phyloP scores from a whole-genome alignment of 2,329 filamentous ascomycete genomes.

The Aspergillus nomiae region DNA sequence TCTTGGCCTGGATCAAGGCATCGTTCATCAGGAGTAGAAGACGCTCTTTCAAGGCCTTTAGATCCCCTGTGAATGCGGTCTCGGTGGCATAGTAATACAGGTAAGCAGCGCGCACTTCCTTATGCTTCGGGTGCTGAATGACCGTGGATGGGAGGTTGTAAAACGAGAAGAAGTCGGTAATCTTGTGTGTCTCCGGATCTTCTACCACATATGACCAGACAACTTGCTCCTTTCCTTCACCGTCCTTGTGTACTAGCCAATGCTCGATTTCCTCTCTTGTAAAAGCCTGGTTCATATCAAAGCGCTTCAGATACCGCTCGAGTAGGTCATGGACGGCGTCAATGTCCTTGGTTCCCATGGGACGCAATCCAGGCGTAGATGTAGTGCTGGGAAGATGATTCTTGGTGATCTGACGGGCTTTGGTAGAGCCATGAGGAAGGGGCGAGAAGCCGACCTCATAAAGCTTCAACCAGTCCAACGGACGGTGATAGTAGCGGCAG shows the following conservation, averaged over 20 bases:
- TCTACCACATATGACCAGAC: conserved; percentile 94
- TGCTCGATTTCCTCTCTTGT: conserved; percentile 79
- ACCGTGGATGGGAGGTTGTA: conserved; percentile 93
- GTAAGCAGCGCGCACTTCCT: conserved; percentile 84
- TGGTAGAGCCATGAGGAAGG: conserved; percentile 79
- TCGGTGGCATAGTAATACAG: conserved; percentile 96
- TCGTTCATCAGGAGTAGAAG: conserved; percentile 82
- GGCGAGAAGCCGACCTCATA: conserved; percentile 94
- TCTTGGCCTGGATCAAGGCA: conserved; percentile 83
- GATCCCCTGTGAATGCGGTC: conserved; percentile 62
- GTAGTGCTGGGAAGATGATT: conserved; percentile 79
- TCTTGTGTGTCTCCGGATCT: conserved; percentile 68
- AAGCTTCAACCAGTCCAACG: conserved; percentile 93
- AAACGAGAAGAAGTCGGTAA: conserved; percentile 97
- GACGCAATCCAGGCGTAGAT: conserved; percentile 71
- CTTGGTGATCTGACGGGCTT: conserved; percentile 79
- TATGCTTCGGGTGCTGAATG: conserved; percentile 77
- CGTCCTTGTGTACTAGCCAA: conserved; percentile 77
- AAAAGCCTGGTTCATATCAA: conserved; percentile 83
- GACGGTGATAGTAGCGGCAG: conserved; percentile 92
- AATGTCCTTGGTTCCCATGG: conserved; percentile 78
- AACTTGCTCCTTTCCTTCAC: conserved; percentile 70
- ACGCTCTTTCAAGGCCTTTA: conserved; percentile 69
- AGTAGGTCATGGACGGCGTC: conserved; percentile 74
- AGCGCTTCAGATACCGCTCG: conserved; percentile 74